These are phyloP conservation scores for Collybia sordida DNA, from an alignment of 768 basidiomycete species.

Conservation along the genomic window DNA sequence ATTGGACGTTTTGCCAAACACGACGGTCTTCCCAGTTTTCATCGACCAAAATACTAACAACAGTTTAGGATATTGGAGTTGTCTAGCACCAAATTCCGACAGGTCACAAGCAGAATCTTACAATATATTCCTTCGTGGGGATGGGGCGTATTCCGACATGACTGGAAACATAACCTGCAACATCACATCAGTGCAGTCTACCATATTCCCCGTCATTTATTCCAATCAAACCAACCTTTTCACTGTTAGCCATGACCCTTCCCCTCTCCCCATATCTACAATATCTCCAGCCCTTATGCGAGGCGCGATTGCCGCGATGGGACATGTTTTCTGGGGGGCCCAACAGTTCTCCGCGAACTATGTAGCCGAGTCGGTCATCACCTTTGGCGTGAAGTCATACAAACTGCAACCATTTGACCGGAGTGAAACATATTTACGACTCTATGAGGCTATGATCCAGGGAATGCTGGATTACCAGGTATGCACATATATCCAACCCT, in stretches of 20 bases:
- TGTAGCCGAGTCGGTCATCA: constrained; percentile 19
- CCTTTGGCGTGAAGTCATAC: constrained; percentile 17
- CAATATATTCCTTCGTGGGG: constrained; percentile 13
- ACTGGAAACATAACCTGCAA: constrained; percentile 20
- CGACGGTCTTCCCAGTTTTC: neutral
- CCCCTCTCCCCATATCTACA: neutral
- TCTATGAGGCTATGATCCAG: constrained; percentile 20
- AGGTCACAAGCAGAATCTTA: constrained; percentile 5
- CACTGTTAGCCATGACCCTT: neutral
- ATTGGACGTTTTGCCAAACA: neutral
- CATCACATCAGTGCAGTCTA: constrained; percentile 12
- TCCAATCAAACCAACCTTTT: neutral
- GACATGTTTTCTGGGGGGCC: constrained; percentile 3
- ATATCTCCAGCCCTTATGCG: constrained; percentile 7
- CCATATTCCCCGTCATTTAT: constrained; percentile 16
- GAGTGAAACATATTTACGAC: constrained; percentile 9
- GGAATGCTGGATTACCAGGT: constrained; percentile 24
- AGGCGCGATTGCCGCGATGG: constrained; percentile 8
- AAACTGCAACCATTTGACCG: constrained; percentile 1
- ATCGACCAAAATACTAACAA: neutral
- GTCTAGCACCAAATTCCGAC: constrained; percentile 2
- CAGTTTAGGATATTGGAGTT: constrained; percentile 14
- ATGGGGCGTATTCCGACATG: neutral
- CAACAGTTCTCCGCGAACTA: constrained; percentile 13
- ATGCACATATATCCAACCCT: constrained; percentile 1